Evolutionary conservation across 2,329 filamentous ascomycete species (phyloP).

Genomic region (Colletotrichum musae): DNA sequence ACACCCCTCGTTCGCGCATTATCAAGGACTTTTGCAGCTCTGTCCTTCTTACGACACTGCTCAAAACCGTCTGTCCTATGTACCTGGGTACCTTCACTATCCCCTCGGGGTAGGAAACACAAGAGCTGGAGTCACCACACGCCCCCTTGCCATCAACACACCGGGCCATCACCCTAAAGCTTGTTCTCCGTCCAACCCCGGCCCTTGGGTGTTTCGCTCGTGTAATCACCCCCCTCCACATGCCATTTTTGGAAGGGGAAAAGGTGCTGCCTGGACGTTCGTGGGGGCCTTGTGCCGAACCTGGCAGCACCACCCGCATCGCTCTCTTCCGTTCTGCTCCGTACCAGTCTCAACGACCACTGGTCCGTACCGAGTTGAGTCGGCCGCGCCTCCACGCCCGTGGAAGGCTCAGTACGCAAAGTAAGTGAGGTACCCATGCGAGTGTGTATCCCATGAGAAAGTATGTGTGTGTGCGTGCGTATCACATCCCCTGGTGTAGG

Average conservation of each 20-base stretch:
- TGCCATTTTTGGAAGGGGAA: conserved; percentile 32
- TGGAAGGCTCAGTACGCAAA: conserved; percentile 26
- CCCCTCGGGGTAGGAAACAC: too few relatives aligned
- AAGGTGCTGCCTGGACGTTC: conserved; percentile 31
- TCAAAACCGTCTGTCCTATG: neutral
- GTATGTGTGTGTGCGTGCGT: too few relatives aligned
- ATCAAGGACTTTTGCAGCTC: neutral
- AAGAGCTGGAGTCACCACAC: neutral
- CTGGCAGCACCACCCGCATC: conserved; percentile 14
- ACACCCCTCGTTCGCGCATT: neutral
- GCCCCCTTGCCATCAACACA: neutral
- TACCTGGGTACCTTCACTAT: too few relatives aligned
- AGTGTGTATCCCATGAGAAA: too few relatives aligned
- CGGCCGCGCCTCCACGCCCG: conserved; percentile 22
- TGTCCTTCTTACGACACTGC: conserved; percentile 6
- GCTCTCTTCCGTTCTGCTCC: conserved; percentile 6
- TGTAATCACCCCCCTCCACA: conserved; percentile 29
- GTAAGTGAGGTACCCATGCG: neutral
- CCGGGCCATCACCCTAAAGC: conserved; percentile 17
- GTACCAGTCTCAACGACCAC: neutral
- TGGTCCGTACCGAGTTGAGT: conserved; percentile 24
- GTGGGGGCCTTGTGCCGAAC: conserved; percentile 35
- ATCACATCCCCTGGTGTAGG: conserved; percentile 9
- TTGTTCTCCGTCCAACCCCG: conserved; percentile 19
- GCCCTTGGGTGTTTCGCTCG: conserved; percentile 14